Base-by-base conservation (phyloP, 2,329 filamentous ascomycete species). In the Pseudonectria buxi region DNA sequence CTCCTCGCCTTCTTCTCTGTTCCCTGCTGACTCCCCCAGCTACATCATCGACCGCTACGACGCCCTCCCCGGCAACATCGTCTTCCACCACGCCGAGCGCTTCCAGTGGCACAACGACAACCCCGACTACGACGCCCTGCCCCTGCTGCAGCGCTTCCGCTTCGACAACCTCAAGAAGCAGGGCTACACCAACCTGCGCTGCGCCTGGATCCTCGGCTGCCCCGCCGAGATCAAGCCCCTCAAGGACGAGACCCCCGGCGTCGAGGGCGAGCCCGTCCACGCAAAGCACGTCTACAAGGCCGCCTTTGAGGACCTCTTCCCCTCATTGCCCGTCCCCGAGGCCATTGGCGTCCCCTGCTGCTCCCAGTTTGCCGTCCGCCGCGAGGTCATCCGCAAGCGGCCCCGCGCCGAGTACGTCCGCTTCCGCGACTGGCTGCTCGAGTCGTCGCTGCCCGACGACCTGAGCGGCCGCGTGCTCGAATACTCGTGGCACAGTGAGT, bases 401-500 rank as follows among this genome's bases (percentile, higher is more conserved):
- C 65, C 73, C 3, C 56, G 56, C 29, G 62, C 63, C 9, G 73
- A 76, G 39, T 83, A 82, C 44, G 49, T 72, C 12, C 65, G 65
- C 26, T 74, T 72, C 51, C 65, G 76, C 4, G 59, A 77, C 30
- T 83, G 78, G 79, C 44, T 82, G 27, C 50, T 78, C n/a, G 62
- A 67, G 9, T 77, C 76, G 3, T 57, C 67, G 4, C 53, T 76
- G 33, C 64, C 64, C 5, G 75, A 81, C 50, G 65, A 67, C 13
- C 55, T 71, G 16, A 76, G 70, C 18, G 78, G 78, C 2, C 63
- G 78, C 14, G 68, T 81, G 3, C 69, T 81, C 53, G 78, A 83
- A 51, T 82, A 79, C 46, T 56, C 78, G 13, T 83, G 78, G 78
- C 79, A 83, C 53, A 67, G 76, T 55, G 65, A 69, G 55, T 73